Conservation (phyloP, 2,329 filamentous ascomycete species). For the Annulohypoxylon truncatum region DNA sequence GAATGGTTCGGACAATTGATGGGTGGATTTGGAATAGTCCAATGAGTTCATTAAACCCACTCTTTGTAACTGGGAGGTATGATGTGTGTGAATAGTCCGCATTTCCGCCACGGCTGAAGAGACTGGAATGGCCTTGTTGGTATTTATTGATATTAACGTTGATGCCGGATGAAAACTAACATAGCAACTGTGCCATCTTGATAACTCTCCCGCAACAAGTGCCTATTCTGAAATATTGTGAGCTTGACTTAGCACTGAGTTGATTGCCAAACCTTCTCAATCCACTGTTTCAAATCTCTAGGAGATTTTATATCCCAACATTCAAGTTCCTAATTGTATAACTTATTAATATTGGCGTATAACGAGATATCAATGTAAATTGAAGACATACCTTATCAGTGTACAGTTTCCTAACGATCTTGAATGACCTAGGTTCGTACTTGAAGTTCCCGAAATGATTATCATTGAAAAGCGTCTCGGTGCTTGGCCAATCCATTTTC, state of each 20-base stretch:
- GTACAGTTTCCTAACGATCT: slow-evolving; percentile 19
- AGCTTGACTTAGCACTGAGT: not conserved
- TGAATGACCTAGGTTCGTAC: slow-evolving; percentile 3
- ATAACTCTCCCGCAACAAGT: too few relatives aligned
- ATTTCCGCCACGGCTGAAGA: slow-evolving; percentile 10
- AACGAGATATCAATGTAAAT: too few relatives aligned
- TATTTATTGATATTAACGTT: too few relatives aligned
- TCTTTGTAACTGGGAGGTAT: slow-evolving; percentile 12
- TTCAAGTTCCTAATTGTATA: slow-evolving; percentile 3
- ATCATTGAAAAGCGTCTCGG: slow-evolving; percentile 8
- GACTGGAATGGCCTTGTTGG: not conserved
- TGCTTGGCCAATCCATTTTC: slow-evolving; percentile 21
- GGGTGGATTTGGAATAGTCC: slow-evolving; percentile 21
- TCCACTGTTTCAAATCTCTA: slow-evolving; percentile 11
- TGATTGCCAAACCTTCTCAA: slow-evolving; percentile 6
- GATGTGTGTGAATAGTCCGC: slow-evolving; percentile 1
- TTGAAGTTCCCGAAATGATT: slow-evolving; percentile 16
- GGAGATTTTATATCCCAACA: slow-evolving; percentile 6
- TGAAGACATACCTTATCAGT: not conserved
- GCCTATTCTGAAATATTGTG: slow-evolving; percentile 11
- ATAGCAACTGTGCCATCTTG: slow-evolving; percentile 15
- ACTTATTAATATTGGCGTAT: too few relatives aligned
- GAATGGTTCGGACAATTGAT: slow-evolving; percentile 18
- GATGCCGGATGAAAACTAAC: too few relatives aligned
- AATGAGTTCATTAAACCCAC: slow-evolving; percentile 4